Percentiles rank a stretch among this genome's conserved stretches.
phyloP scores from a whole-genome alignment of 805 yeast genomes.

The Maudiozyma saulgeensis region DNA sequence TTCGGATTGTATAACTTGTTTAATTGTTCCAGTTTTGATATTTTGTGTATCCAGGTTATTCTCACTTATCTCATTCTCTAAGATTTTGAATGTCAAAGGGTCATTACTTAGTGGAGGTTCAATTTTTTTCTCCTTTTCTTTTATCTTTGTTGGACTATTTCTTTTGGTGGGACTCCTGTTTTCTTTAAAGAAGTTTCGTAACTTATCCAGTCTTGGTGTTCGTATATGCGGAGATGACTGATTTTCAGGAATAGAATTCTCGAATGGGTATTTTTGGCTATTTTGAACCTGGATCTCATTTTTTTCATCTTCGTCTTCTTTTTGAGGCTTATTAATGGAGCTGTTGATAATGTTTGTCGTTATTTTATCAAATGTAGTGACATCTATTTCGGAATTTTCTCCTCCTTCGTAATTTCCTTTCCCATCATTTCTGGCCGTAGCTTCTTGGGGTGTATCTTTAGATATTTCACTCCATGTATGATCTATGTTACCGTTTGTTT shows the following conservation, averaged over 20 bases:
- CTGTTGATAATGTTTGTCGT: neutral
- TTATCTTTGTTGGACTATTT: conserved; percentile 7
- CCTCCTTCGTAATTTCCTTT: no score
- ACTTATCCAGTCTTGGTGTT: conserved; percentile 22
- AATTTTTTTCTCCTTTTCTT: conserved; percentile 3
- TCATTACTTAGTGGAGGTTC: no score
- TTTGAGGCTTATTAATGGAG: neutral
- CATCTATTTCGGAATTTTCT: neutral
- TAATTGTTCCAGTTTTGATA: neutral
- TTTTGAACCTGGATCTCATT: conserved; percentile 1
- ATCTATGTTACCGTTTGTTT: no score
- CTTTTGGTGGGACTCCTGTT: conserved; percentile 11
- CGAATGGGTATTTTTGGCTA: neutral
- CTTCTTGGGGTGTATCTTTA: no score
- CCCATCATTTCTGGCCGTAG: no score
- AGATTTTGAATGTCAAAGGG: no score
- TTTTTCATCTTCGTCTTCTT: neutral
- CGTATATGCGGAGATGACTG: conserved; percentile 6
- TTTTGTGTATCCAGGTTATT: neutral
- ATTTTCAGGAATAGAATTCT: neutral
- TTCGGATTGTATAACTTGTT: neutral
- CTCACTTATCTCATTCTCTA: no score
- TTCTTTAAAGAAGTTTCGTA: conserved; percentile 17
- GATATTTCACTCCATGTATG: no score
- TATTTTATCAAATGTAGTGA: neutral